phyloP scores from a whole-genome alignment of 768 basidiomycete genomes.

The Phaeotremella fagi region DNA sequence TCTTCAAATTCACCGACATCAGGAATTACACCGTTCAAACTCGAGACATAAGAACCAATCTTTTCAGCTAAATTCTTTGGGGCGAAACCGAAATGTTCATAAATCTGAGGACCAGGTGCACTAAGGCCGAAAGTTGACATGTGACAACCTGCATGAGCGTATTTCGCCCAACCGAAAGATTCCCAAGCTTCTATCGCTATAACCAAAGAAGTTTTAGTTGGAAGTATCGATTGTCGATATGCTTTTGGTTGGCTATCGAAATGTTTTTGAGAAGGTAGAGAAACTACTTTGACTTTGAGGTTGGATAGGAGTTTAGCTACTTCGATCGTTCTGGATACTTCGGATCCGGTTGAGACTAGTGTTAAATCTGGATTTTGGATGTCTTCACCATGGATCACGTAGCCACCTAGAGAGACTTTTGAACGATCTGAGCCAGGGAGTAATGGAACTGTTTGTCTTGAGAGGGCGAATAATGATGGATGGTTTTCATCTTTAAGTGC shows the following conservation, averaged over 20 bases:
- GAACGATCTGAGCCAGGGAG: conserved; percentile 34
- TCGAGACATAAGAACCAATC: conserved; percentile 24
- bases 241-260: conserved; percentile 36
- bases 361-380: conserved; percentile 29
- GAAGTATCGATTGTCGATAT: conserved; percentile 32
- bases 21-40: conserved; percentile 21
- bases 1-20: conserved; percentile 46
- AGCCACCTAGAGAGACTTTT: conserved; percentile 36
- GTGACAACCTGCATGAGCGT: conserved; percentile 44
- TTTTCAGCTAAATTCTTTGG: conserved; percentile 35
- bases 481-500: conserved; percentile 31
- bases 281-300: conserved; percentile 39
- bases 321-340: conserved; percentile 40
- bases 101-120: conserved; percentile 39
- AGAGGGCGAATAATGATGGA: conserved; percentile 36
- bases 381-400: conserved; percentile 32
- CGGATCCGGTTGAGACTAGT: conserved; percentile 41
- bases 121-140: conserved; percentile 47
- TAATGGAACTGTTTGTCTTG: conserved; percentile 41
- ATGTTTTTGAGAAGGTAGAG: conserved; percentile 40
- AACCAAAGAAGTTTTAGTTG: conserved; percentile 27
- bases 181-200: conserved; percentile 47
- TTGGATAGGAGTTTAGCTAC: conserved; percentile 30
- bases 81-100: conserved; percentile 46
- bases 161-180: conserved; percentile 44